A percentile compares a stretch with the other conserved stretches of the same genome.
phyloP scores from a whole-genome alignment of 805 yeast genomes.

The Saccharomycopsis vini region DNA sequence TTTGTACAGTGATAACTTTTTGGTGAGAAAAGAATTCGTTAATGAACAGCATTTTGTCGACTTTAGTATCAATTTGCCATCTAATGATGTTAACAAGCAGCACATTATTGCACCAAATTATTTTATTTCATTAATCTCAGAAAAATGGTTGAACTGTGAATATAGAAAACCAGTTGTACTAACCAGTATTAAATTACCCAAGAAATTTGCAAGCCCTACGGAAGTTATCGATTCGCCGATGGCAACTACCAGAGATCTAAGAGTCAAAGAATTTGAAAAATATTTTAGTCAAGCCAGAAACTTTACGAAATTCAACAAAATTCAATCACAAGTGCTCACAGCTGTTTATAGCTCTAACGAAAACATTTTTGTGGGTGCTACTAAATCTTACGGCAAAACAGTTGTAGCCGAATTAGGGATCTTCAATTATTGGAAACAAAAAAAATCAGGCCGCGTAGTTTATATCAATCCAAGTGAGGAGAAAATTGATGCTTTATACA shows the following conservation, averaged over 20 bases:
- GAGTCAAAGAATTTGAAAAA: constrained; percentile 37
- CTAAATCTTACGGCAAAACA: constrained; percentile 74
- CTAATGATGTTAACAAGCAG: constrained; percentile 28
- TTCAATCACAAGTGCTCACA: constrained; percentile 67
- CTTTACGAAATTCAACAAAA: constrained; percentile 48
- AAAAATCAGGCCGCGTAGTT: constrained; percentile 59
- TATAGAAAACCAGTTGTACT: constrained; percentile 52
- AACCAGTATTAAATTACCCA: constrained; percentile 45
- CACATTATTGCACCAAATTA: constrained; percentile 54
- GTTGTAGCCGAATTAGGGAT: constrained; percentile 65
- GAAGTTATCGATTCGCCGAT: constrained; percentile 43
- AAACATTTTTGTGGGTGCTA: constrained; percentile 56
- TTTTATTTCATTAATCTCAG: constrained; percentile 65
- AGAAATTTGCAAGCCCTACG: constrained; percentile 54
- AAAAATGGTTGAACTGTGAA: constrained; percentile 77
- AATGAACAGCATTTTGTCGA: constrained; percentile 49
- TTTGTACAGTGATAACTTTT: constrained; percentile 47
- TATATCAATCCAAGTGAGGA: constrained; percentile 62
- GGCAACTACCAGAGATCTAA: constrained; percentile 41
- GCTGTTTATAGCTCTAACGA: constrained; percentile 48
- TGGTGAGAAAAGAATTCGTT: constrained; percentile 42
- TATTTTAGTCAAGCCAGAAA: constrained; percentile 26
- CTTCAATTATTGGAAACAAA: constrained; percentile 55
- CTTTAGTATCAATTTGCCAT: constrained; percentile 51
- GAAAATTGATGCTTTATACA: constrained; percentile 37